Evolutionary conservation across 2,329 filamentous ascomycete species (phyloP).

Genomic region (Pleoardoris graminearum): DNA sequence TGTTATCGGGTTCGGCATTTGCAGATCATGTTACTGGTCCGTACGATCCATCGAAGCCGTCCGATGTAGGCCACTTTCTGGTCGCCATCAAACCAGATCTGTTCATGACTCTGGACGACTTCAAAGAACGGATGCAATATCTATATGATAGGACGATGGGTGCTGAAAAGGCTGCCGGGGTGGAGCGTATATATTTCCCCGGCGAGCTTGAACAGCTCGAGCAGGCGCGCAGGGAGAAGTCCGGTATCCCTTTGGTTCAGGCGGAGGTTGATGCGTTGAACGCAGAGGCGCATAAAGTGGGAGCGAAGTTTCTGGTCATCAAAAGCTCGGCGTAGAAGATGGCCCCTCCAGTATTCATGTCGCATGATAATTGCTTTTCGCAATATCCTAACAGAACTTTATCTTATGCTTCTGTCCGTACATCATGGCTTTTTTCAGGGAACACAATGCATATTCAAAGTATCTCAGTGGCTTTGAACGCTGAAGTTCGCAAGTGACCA

Average conservation of each 20-base stretch:
- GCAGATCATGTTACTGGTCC: constrained; percentile 76
- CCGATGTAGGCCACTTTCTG: constrained; percentile 75
- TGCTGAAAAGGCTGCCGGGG: constrained; percentile 56
- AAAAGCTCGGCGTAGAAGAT: not conserved
- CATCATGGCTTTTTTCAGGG: too few species aligned
- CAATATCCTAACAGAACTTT: too few species aligned
- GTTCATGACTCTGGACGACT: constrained; percentile 72
- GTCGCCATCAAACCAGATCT: constrained; percentile 69
- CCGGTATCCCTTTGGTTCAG: constrained; percentile 55
- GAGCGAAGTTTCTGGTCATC: constrained; percentile 21
- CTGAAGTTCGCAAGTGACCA: too few species aligned
- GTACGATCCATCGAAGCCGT: constrained; percentile 70
- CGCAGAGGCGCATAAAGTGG: constrained; percentile 52
- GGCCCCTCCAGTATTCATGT: too few species aligned
- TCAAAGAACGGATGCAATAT: constrained; percentile 65
- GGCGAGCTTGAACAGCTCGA: constrained; percentile 60
- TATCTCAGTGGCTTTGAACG: too few species aligned
- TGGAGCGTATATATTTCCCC: constrained; percentile 61
- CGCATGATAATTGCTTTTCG: too few species aligned
- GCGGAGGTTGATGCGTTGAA: constrained; percentile 57
- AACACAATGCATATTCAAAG: too few species aligned
- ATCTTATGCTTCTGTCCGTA: too few species aligned
- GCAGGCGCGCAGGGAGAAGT: constrained; percentile 45
- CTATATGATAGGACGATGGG: constrained; percentile 59
- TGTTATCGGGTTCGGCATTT: constrained; percentile 76